Evolutionary conservation across 345 rosid species (phyloP).

Genomic region (Carallia pectinifolia): DNA sequence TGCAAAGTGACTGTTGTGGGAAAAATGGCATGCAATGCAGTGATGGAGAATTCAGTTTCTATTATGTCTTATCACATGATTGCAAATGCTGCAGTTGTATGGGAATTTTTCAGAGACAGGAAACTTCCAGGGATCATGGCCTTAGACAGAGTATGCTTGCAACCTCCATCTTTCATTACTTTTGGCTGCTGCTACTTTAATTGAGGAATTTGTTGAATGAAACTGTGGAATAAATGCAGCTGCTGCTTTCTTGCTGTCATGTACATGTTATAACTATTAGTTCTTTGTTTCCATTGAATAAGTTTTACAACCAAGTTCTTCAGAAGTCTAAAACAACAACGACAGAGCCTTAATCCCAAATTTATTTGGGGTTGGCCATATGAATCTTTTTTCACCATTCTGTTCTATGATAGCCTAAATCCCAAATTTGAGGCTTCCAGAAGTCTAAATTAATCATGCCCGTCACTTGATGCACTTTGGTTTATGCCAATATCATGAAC

Average conservation of each 20-base stretch:
- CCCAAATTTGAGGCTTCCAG: too few relatives aligned
- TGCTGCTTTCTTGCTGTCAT: background rate
- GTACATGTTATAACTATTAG: background rate
- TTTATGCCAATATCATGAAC: background rate
- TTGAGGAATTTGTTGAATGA: background rate
- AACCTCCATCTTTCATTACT: conserved; percentile 12
- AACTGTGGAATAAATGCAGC: background rate
- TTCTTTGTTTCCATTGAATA: background rate
- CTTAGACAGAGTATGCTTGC: conserved; percentile 54
- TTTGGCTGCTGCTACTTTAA: background rate
- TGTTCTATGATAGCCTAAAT: too few relatives aligned
- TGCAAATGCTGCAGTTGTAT: conserved; percentile 49
- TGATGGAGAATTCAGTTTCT: conserved; percentile 31
- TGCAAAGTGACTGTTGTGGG: conserved; percentile 54
- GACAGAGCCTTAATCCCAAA: too few relatives aligned
- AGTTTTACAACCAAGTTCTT: background rate
- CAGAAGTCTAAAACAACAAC: background rate
- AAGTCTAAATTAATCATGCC: background rate
- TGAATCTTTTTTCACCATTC: too few relatives aligned
- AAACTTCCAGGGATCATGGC: conserved; percentile 59
- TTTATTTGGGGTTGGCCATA: too few relatives aligned
- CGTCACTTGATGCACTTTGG: conserved; percentile 1
- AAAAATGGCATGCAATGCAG: conserved; percentile 37
- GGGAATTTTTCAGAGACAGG: conserved; percentile 66
- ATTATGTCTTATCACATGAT: conserved; percentile 27